Evolutionary conservation across 106 monocot genomes (phyloP).

Genomic region (Gastrodia elata): DNA sequence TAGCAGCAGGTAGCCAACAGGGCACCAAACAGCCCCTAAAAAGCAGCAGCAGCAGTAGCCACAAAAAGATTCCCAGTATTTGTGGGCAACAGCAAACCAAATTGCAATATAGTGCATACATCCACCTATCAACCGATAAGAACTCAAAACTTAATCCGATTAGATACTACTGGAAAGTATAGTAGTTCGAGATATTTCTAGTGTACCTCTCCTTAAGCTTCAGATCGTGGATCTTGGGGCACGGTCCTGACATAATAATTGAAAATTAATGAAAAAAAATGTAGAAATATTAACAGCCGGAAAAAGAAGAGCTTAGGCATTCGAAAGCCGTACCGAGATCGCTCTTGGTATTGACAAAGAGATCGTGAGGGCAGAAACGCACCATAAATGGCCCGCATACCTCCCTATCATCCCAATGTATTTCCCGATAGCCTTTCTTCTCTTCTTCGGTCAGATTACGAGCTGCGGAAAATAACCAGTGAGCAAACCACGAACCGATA

Average conservation of each 20-base stretch:
- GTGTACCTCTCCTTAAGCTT: slow-evolving; percentile 25
- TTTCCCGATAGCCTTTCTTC: slow-evolving; percentile 73
- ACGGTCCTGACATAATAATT: slow-evolving; percentile 6
- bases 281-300: not conserved
- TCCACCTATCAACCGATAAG: not conserved
- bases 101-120: not conserved
- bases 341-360: slow-evolving; percentile 96
- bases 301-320: not conserved
- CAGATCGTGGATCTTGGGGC: slow-evolving; percentile 24
- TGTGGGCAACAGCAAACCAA: not conserved
- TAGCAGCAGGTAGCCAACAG: too few relatives aligned
- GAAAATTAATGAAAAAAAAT: slow-evolving; percentile 1
- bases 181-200: not conserved
- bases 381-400: slow-evolving; percentile 85
- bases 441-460: slow-evolving; percentile 96
- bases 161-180: not conserved
- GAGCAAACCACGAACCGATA: not conserved
- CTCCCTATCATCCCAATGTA: slow-evolving; percentile 90
- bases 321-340: slow-evolving; percentile 58
- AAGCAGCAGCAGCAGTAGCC: not conserved
- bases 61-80: not conserved
- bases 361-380: slow-evolving; percentile 96
- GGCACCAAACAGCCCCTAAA: too few relatives aligned
- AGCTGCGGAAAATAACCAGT: slow-evolving; percentile 24
- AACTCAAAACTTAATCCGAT: not conserved